Base-by-base conservation (phyloP, 805 yeast species). In the Metschnikowia continentalis region DNA sequence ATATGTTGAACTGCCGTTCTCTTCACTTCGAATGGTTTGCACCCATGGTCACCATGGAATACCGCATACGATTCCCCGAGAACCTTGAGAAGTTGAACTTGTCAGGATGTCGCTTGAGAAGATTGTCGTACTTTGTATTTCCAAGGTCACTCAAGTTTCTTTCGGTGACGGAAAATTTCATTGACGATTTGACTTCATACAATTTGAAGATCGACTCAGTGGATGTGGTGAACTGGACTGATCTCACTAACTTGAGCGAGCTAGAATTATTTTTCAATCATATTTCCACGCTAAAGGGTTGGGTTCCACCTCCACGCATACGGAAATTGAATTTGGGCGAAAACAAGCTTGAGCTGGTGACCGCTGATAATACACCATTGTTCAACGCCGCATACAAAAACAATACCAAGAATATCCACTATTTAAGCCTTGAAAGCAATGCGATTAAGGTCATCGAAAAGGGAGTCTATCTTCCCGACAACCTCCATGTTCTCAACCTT, bases 151-250 rank as follows among this genome's bases (percentile, higher is more conserved):
- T 69, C 30, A 42, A 47, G 19, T 55, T 54, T 14, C 54, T 69
- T 15, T 57, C 62, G 4, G 52, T 69, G 20, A 50, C 64, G 3
- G 69, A 68, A 2, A 68, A 67, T 51, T 50, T 53, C 13, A 56
- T 69, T 20, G 42, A 30, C 6, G 61, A 61, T 33, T 54, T 69
- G 46, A 45, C 49, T 8, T 39, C 59, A 2, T 69, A 68, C 46
- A 57, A 59, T 13, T 52, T 47, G 5, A 35, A 15, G 1, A 23
- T 48, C 17, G 51, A 49, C 19, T 46, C 50, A 1, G 33, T 19
- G 2, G 54, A 47, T 10, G 39, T 48, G 6, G 37, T 54, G 14
- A 51, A 49, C 41, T 71, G 75, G 76, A 42, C 42, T 3, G 57
- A 60, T 3, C 53, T 71, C 50, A 36, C 47, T 0, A 58, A 61